phyloP scores from a whole-genome alignment of 2,329 filamentous ascomycete species.

The Septoria petroselini region DNA sequence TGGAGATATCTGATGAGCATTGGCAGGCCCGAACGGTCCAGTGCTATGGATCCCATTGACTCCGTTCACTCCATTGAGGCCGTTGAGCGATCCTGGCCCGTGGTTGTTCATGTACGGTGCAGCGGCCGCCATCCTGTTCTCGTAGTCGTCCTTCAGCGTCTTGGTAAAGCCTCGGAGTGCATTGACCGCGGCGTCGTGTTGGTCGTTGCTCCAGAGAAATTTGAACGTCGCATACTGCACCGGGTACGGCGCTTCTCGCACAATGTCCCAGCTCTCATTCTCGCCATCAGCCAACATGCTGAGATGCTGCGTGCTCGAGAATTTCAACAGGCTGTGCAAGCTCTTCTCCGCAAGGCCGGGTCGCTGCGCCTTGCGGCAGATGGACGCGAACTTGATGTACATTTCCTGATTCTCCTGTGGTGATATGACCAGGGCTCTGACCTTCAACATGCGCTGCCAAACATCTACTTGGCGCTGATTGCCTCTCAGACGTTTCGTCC shows the following conservation, averaged over 20 bases:
- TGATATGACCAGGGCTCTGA: conserved; percentile 85
- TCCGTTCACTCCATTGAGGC: conserved; percentile 40
- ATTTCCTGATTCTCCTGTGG: conserved; percentile 95
- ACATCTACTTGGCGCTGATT: conserved; percentile 97
- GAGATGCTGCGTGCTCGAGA: conserved; percentile 53
- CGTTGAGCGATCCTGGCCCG: conserved; percentile 34
- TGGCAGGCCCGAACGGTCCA: conserved; percentile 33
- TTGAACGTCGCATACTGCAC: conserved; percentile 97
- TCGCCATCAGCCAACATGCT: conserved; percentile 29
- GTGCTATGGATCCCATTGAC: conserved; percentile 43
- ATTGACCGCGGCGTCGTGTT: conserved; percentile 60
- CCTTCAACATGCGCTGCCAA: conserved; percentile 96
- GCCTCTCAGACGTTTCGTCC: conserved; percentile 91
- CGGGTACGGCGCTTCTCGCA: conserved; percentile 61
- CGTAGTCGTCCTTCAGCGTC: conserved; percentile 58
- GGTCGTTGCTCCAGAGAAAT: conserved; percentile 85
- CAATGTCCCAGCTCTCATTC: conserved; percentile 24
- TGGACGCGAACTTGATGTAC: conserved; percentile 99
- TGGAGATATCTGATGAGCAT: conserved; percentile 36
- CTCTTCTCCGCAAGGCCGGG: conserved; percentile 95
- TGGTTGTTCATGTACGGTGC: conserved; percentile 17
- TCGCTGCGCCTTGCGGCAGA: conserved; percentile 92
- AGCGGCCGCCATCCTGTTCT: conserved; percentile 40
- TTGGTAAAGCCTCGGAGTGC: conserved; percentile 62
- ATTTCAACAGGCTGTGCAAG: conserved; percentile 79